Base-by-base conservation (phyloP, 2,329 filamentous ascomycete species). In the Aspergillus novofumigatus region DNA sequence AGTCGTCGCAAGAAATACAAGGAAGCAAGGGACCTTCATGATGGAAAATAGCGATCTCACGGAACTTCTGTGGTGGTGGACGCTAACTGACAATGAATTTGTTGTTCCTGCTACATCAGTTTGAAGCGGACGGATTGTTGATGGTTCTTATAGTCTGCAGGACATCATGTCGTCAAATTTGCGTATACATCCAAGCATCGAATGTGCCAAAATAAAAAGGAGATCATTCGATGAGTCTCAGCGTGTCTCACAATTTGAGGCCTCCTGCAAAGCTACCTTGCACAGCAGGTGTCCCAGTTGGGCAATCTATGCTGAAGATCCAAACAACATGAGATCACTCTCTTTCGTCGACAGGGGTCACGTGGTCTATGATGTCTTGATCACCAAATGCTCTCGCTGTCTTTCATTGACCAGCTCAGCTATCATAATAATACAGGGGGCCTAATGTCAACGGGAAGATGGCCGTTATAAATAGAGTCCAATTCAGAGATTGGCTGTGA, bases 1-100 rank as follows among this genome's bases (percentile, higher is more conserved):
- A 6, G 56, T 54, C 32, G 62, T 59, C 11, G 61, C 60, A 26
- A 72, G 58, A 14, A 65, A 50, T 29, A 56, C 38, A 9, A 68
- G 28, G 5, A 63, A 50, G 35, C 62, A 28, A 20, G 65, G n/a
- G 51, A 52, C 64, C 51, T 66, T 67, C 67, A 70, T 70, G 45
- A 53, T 69, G 56, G 11, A 14, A 23, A 17, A 5, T 25, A 7
- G 23, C 14, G 3, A 17, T 38, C 6, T 2, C 14, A 38, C 32
- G 0, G 14, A 38, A 17, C 32, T 38, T 3, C 14, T 3, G 32
- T 38, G 5, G n/a, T n/a, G n/a, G n/a, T 4, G 17, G 32, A 38
- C 3, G 14, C 5, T 1, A 45, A 23, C 8, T 0, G 20, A 45
- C n/a, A 14, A 45, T 45, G 44, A 26, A 26, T 23, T 26, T 11